Conservation (phyloP, 163 green algal genomes). For the Scenedesmus sp. region DNA sequence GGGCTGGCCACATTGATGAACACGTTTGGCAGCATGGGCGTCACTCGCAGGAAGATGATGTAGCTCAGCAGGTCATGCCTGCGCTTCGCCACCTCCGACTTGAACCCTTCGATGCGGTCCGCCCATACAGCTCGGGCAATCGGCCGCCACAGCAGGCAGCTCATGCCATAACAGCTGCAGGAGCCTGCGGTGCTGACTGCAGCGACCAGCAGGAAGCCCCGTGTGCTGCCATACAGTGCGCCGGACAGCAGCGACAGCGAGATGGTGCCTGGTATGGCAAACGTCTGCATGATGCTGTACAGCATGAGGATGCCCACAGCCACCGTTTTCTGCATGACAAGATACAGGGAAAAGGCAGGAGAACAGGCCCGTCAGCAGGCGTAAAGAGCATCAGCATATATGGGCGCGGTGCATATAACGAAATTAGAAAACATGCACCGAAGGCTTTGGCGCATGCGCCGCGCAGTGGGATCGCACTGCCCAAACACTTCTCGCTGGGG, state of each 20-base stretch:
- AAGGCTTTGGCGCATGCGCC: neutral
- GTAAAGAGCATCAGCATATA: neutral
- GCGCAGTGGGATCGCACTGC: too few species aligned
- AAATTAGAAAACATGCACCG: neutral
- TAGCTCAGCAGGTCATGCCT: conserved; percentile 76
- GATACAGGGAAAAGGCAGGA: neutral
- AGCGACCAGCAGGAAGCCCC: conserved; percentile 58
- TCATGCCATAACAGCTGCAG: conserved; percentile 44
- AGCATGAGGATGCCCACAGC: conserved; percentile 34
- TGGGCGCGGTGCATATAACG: neutral
- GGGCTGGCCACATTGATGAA: conserved; percentile 87
- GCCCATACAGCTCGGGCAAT: conserved; percentile 67
- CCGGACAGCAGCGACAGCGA: conserved; percentile 80
- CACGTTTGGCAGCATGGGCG: conserved; percentile 80
- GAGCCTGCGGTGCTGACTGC: conserved; percentile 61
- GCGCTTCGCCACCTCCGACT: conserved; percentile 64
- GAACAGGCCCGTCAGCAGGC: neutral
- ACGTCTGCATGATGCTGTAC: conserved; percentile 73
- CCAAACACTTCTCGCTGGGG: too few species aligned
- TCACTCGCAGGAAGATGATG: conserved; percentile 85
- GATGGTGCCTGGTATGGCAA: conserved; percentile 85
- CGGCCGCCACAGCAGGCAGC: conserved; percentile 50
- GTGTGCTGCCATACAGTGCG: conserved; percentile 72
- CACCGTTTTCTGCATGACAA: conserved; percentile 23
- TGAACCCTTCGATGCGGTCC: conserved; percentile 57